Percentiles rank a stretch among this genome's conserved stretches.
Conservation (phyloP, 441 rosid species). For the Populus hybrid region DNA sequence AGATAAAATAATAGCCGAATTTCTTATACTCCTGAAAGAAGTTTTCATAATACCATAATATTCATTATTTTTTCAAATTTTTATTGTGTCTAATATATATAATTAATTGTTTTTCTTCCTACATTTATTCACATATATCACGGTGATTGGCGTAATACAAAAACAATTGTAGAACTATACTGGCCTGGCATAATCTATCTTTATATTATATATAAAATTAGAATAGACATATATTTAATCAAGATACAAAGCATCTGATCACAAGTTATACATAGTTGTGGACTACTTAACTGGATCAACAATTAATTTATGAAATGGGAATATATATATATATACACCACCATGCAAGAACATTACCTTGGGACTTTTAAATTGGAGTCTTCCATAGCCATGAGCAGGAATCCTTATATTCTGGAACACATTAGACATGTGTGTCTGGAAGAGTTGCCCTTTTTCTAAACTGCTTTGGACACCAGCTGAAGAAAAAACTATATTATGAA, state of each 20-base stretch:
- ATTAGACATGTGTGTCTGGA: background rate
- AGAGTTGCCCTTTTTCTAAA: background rate
- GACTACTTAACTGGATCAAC: background rate
- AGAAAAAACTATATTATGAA: background rate
- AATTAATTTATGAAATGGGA: background rate
- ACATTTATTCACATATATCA: background rate
- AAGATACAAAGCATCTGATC: background rate
- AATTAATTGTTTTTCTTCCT: too few species aligned
- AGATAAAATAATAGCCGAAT: background rate
- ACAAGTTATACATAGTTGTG: background rate
- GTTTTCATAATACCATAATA: background rate
- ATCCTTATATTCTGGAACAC: background rate
- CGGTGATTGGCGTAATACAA: background rate
- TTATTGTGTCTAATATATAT: background rate
- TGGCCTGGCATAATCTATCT: background rate
- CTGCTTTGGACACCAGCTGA: background rate
- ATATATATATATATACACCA: background rate
- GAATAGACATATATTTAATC: too few species aligned
- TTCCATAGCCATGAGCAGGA: background rate
- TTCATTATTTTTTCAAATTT: too few species aligned
- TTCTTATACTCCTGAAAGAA: too few species aligned
- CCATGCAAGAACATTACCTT: background rate
- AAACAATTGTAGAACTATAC: background rate
- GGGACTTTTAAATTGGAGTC: background rate
- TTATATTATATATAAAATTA: too few species aligned